A percentile compares a stretch with the other conserved stretches of the same genome.
These are phyloP conservation scores for Fusarium continuum DNA, from an alignment of 2,329 filamentous ascomycete genomes.

Conservation along the genomic window DNA sequence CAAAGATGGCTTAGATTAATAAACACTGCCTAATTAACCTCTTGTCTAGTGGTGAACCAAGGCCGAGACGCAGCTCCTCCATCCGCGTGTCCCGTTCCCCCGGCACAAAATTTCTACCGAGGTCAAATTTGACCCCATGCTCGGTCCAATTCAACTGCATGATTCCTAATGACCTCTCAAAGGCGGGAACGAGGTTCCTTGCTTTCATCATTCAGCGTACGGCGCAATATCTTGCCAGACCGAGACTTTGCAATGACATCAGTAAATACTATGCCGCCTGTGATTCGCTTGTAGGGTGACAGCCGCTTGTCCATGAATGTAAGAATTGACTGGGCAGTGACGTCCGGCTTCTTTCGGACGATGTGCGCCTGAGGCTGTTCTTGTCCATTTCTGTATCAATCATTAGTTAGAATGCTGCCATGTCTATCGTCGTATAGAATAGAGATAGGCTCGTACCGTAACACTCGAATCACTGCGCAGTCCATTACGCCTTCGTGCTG, in stretches of 20 bases:
- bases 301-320: slow-evolving; percentile 1
- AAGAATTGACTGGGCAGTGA: background rate
- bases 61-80: background rate
- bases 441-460: background rate
- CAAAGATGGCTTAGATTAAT: no score
- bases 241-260: background rate
- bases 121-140: background rate
- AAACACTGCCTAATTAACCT: no score
- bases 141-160: background rate
- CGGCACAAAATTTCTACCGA: background rate
- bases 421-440: no score
- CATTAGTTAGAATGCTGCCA: background rate
- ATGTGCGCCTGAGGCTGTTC: slow-evolving; percentile 9
- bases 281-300: background rate
- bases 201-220: background rate
- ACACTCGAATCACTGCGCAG: slow-evolving; percentile 6
- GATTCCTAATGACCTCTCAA: background rate
- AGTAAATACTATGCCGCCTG: slow-evolving; percentile 1
- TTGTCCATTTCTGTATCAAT: background rate
- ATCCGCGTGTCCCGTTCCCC: background rate
- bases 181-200: background rate
- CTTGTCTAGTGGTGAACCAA: background rate
- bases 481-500: background rate
- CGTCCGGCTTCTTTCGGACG: background rate
- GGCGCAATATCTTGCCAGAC: slow-evolving; percentile 12